phyloP scores from a whole-genome alignment of 257 asterid genomes.

The Leptodermis oblonga region DNA sequence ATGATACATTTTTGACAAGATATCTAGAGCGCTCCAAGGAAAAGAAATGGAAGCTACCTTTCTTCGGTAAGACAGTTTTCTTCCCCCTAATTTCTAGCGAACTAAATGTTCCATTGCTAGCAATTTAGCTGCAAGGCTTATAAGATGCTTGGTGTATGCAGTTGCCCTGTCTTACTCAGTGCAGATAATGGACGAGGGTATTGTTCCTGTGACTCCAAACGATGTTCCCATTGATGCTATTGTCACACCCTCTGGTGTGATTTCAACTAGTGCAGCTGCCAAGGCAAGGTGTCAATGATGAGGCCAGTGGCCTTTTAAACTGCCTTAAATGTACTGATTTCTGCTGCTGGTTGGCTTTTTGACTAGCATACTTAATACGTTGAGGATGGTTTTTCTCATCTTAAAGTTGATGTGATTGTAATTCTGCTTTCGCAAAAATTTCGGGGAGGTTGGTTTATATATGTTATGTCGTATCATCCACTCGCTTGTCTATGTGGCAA shows the following conservation, averaged over 20 bases:
- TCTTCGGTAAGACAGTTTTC: slow-evolving; percentile 38
- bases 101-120: neutral
- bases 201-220: slow-evolving; percentile 69
- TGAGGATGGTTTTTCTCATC: neutral
- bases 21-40: slow-evolving; percentile 65
- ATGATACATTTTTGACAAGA: slow-evolving; percentile 67
- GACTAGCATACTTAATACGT: neutral
- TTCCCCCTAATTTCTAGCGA: too few species aligned
- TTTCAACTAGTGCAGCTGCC: slow-evolving; percentile 60
- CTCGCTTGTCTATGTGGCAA: too few species aligned
- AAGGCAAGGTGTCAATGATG: slow-evolving; percentile 26
- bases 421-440: too few species aligned
- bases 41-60: slow-evolving; percentile 79
- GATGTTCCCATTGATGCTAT: slow-evolving; percentile 80
- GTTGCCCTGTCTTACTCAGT: slow-evolving; percentile 81
- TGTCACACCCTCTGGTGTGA: slow-evolving; percentile 63
- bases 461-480: too few species aligned
- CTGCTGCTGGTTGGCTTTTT: neutral
- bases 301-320: neutral
- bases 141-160: slow-evolving; percentile 18
- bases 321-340: neutral
- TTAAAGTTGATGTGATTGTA: too few species aligned
- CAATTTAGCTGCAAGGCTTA: neutral
- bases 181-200: slow-evolving; percentile 70
- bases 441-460: too few species aligned